Evolutionary conservation across 495 filamentous ascomycete genomes (phyloP).

Genomic region (Aspergillus nanangensis): DNA sequence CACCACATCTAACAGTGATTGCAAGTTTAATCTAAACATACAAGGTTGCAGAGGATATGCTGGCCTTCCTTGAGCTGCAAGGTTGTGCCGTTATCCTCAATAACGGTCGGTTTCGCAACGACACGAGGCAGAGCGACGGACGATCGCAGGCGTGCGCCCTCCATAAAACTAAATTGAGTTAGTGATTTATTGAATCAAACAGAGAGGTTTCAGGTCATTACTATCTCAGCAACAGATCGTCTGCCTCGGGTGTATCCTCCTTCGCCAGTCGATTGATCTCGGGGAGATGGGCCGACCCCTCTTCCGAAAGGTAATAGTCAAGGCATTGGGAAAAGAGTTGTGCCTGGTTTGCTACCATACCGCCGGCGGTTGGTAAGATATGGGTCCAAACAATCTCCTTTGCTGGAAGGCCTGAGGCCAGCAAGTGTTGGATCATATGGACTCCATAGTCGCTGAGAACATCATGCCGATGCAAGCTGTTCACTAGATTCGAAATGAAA

Average conservation of each 20-base stretch:
- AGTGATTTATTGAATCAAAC: constrained; percentile 7
- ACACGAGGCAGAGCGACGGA: constrained; percentile 51
- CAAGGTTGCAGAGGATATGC: constrained; percentile 45
- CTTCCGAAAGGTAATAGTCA: constrained; percentile 67
- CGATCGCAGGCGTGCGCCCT: constrained; percentile 54
- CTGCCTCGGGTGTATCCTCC: constrained; percentile 37
- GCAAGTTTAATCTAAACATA: too few relatives aligned
- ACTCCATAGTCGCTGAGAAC: constrained; percentile 57
- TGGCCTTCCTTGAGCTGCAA: constrained; percentile 43
- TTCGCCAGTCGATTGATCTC: constrained; percentile 54
- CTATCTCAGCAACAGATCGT: constrained; percentile 44
- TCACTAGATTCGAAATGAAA: constrained; percentile 44
- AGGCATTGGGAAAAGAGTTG: constrained; percentile 70
- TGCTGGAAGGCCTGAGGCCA: constrained; percentile 52
- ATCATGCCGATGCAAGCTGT: constrained; percentile 35
- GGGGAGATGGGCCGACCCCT: constrained; percentile 47
- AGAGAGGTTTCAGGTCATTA: constrained; percentile 16
- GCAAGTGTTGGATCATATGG: constrained; percentile 65
- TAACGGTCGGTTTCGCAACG: constrained; percentile 30
- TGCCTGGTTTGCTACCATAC: constrained; percentile 63
- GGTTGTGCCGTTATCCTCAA: constrained; percentile 39
- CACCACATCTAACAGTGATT: too few relatives aligned
- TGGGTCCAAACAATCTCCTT: constrained; percentile 71
- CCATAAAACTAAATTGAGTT: constrained; percentile 44
- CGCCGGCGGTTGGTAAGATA: constrained; percentile 56